Percentiles rank a stretch among this genome's conserved stretches.
Evolutionary conservation across 352 stramenopile genomes (phyloP).

Genomic region (Globisporangium polare): DNA sequence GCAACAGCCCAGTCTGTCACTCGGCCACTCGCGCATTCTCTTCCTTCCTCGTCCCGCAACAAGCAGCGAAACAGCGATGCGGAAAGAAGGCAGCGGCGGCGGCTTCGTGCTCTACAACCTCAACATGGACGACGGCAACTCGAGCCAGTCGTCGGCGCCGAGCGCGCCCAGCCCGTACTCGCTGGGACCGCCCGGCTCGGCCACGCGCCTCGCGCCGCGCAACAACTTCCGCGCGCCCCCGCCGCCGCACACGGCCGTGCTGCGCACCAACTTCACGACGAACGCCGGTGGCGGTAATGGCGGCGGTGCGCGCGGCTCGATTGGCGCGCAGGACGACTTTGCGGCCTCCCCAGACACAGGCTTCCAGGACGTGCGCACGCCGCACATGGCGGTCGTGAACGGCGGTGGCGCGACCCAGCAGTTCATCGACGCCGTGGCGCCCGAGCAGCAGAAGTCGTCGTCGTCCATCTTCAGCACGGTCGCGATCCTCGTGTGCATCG

Average conservation of each 20-base stretch:
- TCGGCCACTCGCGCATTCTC: conserved; percentile 3
- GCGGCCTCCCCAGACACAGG: conserved; percentile 35
- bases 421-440: conserved; percentile 16
- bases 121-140: conserved; percentile 42
- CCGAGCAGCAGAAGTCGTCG: conserved; percentile 28
- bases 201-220: conserved; percentile 17
- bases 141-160: conserved; percentile 28
- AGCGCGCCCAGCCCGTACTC: conserved; percentile 39
- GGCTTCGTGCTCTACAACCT: conserved; percentile 41
- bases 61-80: neutral
- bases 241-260: conserved; percentile 40
- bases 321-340: conserved; percentile 22
- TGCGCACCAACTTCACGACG: conserved; percentile 73
- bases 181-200: conserved; percentile 14
- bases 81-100: conserved; percentile 11
- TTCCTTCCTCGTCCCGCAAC: neutral
- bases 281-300: conserved; percentile 7
- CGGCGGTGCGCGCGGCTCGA: conserved; percentile 12
- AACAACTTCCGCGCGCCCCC: conserved; percentile 28
- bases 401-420: conserved; percentile 13
- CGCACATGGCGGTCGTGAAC: conserved; percentile 12
- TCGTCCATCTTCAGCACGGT: conserved; percentile 44
- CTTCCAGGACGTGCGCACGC: conserved; percentile 59
- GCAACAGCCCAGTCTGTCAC: too few relatives aligned
- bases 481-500: conserved; percentile 42